phyloP scores from a whole-genome alignment of 768 basidiomycete genomes.

The Pisolithus microcarpus region DNA sequence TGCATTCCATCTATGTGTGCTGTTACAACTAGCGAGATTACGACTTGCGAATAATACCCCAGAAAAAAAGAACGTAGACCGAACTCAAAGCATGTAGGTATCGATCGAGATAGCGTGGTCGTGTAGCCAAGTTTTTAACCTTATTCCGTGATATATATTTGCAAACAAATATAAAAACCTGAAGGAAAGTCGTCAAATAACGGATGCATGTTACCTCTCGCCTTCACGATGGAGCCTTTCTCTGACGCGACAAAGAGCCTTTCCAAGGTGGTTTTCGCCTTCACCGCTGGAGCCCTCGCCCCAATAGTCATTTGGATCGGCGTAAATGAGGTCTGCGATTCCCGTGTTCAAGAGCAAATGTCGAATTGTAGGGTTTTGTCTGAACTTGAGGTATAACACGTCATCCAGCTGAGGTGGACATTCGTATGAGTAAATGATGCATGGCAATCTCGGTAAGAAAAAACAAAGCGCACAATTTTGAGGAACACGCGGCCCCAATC shows the following conservation, averaged over 20 bases:
- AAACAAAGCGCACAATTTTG: conserved; percentile 35
- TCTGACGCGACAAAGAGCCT: conserved; percentile 49
- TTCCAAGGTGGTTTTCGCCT: conserved; percentile 61
- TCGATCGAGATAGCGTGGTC: background rate
- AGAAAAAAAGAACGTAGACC: conserved; percentile 12
- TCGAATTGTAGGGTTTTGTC: conserved; percentile 58
- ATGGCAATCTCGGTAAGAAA: background rate
- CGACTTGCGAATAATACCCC: background rate
- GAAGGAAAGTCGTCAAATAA: too few species aligned
- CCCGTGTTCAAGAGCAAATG: conserved; percentile 48
- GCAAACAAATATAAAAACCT: too few species aligned
- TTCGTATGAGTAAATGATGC: background rate
- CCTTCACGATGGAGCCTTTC: conserved; percentile 34
- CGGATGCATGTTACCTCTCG: conserved; percentile 5
- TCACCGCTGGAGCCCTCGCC: conserved; percentile 46
- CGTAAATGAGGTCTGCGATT: conserved; percentile 43
- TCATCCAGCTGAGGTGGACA: conserved; percentile 50
- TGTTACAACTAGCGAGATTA: background rate
- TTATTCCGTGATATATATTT: too few species aligned
- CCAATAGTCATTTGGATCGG: conserved; percentile 60
- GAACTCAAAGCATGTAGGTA: background rate
- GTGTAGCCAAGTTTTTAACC: background rate
- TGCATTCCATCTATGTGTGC: background rate
- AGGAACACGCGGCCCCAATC: conserved; percentile 56
- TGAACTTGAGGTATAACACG: conserved; percentile 60